Conservation (phyloP, 768 basidiomycete species). For the Phaeolepiota aurea region DNA sequence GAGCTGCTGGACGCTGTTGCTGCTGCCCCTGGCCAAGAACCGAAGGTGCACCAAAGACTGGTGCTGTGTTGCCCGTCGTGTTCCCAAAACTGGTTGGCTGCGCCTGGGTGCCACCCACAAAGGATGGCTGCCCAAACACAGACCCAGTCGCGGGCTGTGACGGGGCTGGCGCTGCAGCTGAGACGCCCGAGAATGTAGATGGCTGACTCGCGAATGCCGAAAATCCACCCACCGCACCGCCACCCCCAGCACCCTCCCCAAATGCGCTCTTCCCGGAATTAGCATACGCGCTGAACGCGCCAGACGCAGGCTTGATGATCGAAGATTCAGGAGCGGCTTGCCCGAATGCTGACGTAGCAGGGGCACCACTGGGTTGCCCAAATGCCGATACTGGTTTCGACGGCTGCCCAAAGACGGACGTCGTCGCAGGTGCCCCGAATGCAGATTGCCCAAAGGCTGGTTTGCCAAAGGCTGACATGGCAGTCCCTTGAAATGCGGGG, state of each 20-base stretch:
- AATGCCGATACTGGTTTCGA: neutral
- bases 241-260: conserved; percentile 18
- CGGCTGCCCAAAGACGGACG: conserved; percentile 2
- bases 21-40: conserved; percentile 9
- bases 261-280: conserved; percentile 15
- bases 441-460: conserved; percentile 25
- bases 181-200: conserved; percentile 31
- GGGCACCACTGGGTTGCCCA: neutral
- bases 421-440: conserved; percentile 19
- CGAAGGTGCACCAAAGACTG: conserved; percentile 7
- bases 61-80: conserved; percentile 6
- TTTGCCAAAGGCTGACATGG: conserved; percentile 17
- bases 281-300: conserved; percentile 10
- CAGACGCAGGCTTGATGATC: conserved; percentile 41
- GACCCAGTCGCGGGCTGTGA: conserved; percentile 12
- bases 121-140: conserved; percentile 17
- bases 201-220: conserved; percentile 44
- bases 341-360: conserved; percentile 1
- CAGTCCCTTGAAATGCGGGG: conserved; percentile 19
- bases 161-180: conserved; percentile 20
- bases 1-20: conserved; percentile 2
- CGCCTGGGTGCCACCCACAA: conserved; percentile 7
- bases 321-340: conserved; percentile 9
- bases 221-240: conserved; percentile 27
- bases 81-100: conserved; percentile 19